Conservation (phyloP, 176 grass and related monocot genomes). For the Ampelocalamus luodianensis region DNA sequence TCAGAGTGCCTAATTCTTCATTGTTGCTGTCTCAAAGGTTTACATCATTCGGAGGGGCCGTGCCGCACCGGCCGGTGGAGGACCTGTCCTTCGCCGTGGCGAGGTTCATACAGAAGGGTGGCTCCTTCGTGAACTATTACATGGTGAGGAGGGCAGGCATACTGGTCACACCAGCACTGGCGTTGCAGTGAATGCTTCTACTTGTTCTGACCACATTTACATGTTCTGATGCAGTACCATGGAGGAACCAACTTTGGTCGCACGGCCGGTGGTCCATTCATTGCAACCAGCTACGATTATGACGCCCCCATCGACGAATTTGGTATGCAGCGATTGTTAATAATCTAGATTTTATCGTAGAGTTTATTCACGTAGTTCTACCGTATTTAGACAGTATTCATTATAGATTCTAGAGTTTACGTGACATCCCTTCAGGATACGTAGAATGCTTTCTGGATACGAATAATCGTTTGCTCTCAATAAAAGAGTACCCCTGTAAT, state of each 20-base stretch:
- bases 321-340: constrained; percentile 54
- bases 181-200: constrained; percentile 49
- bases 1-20: background rate
- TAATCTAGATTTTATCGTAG: too few relatives aligned
- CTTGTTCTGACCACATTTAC: constrained; percentile 47
- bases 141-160: constrained; percentile 63
- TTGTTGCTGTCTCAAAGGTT: constrained; percentile 52
- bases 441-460: too few relatives aligned
- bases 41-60: constrained; percentile 73
- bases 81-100: constrained; percentile 84
- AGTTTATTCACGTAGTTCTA: too few relatives aligned
- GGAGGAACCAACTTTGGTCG: constrained; percentile 96
- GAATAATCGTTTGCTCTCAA: too few relatives aligned
- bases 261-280: constrained; percentile 87
- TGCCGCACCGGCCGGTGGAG: constrained; percentile 82
- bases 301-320: constrained; percentile 96
- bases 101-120: constrained; percentile 89
- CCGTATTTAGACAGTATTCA: too few relatives aligned
- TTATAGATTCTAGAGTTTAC: too few relatives aligned
- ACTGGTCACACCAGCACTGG: constrained; percentile 14
- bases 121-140: constrained; percentile 95
- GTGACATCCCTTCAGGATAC: too few relatives aligned
- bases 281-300: constrained; percentile 93
- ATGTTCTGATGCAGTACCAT: constrained; percentile 73
- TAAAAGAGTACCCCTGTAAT: too few relatives aligned